These are phyloP conservation scores for Ailanthus altissimus DNA, from an alignment of 345 rosid genomes.

Conservation along the genomic window DNA sequence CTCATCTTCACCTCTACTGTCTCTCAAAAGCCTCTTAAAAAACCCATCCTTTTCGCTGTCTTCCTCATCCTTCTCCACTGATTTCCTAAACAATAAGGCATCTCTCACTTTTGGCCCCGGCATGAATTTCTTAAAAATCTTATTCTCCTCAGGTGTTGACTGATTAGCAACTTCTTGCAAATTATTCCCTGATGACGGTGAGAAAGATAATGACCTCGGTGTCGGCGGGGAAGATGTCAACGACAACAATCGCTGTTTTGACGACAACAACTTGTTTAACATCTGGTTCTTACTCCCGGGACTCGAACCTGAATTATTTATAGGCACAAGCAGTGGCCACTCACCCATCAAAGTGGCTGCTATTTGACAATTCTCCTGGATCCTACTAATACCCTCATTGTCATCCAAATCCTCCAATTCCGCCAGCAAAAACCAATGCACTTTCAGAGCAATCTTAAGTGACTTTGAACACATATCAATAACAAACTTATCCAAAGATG, in stretches of 20 bases:
- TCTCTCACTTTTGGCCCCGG: slow-evolving; percentile 94
- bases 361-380: slow-evolving; percentile 97
- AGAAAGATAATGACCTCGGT: slow-evolving; percentile 67
- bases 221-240: slow-evolving; percentile 76
- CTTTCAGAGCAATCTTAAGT: slow-evolving; percentile 82
- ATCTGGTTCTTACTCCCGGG: slow-evolving; percentile 95
- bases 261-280: slow-evolving; percentile 72
- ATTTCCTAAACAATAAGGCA: slow-evolving; percentile 92
- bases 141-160: slow-evolving; percentile 72
- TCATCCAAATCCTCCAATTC: slow-evolving; percentile 97
- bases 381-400: slow-evolving; percentile 91
- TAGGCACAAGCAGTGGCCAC: slow-evolving; percentile 77
- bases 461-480: slow-evolving; percentile 89
- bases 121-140: slow-evolving; percentile 86
- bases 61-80: slow-evolving; percentile 86
- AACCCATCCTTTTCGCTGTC: slow-evolving; percentile 93
- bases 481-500: slow-evolving; percentile 95
- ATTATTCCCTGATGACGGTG: slow-evolving; percentile 58
- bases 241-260: slow-evolving; percentile 87
- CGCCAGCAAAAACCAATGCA: slow-evolving; percentile 97
- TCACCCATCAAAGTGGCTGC: slow-evolving; percentile 97
- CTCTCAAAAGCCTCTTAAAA: slow-evolving; percentile 89
- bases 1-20: slow-evolving; percentile 75
- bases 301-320: slow-evolving; percentile 48
- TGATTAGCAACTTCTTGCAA: slow-evolving; percentile 67